Evolutionary conservation across 306 rosid species (phyloP), one percentile per base, ranked within the genome.

Genomic region (Vachellia pachyceras): DNA sequence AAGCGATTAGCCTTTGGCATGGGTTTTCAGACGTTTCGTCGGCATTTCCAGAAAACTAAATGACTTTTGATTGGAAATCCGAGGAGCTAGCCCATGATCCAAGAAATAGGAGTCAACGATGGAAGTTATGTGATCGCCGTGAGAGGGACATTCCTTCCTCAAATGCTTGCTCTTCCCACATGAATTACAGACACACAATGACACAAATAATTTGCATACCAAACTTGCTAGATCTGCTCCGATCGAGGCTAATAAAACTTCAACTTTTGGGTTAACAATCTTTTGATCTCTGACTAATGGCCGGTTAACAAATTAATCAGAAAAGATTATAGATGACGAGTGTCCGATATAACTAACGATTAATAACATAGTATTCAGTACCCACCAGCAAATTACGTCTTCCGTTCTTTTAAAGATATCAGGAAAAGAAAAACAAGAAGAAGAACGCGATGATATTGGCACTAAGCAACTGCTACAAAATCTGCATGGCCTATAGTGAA

Each of bases 71-170:
- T 75, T 68, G 83, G 78, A 82, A 71, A 64, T 92, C 93, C 93
- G 61, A 94, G 94, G 86, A 84, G 89, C n/a, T n/a, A n/a, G n/a
- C 92, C 87, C 98, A 88, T 86, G 97, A 92, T 92, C 97, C 96
- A 80, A 89, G 92, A 89, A 86, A 88, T 87, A 17, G 58, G 85
- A 81, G 90, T 87, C 91, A 84, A 83, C 78, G 77, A 79, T 44
- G 37, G 37, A 69, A 58, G 49, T 55, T 67, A 36, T 71, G 18
- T 58, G 50, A 46, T 52, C 47, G 37, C 72, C 80, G 69, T 73
- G 55, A 72, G 69, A 80, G 92, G 76, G 94, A 90, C 92, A 90
- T 90, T 89, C 94, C 80, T 55, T 69, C 39, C 63, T 39, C 73
- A 85, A 81, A 75, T 76, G 80, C 79, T 54, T 77, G 72, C 85